These are phyloP conservation scores for thale cress (Arabidopsis thaliana) DNA, from an alignment of 345 rosid species.

Conservation along the genomic window TAIR10.1 NC_003070.9:18402501-18403000, in stretches of 20 bases:
- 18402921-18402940: slow-evolving; percentile 59
- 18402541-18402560: slow-evolving; percentile 32
- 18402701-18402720: slow-evolving; percentile 61
- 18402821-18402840: slow-evolving; percentile 77
- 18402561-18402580: slow-evolving; percentile 19
- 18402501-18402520: slow-evolving; percentile 31
- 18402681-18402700: slow-evolving; percentile 81
- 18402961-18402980: slow-evolving; percentile 62
- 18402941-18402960: slow-evolving; percentile 66
- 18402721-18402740: slow-evolving; percentile 54
- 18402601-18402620: slow-evolving; percentile 24
- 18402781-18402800: slow-evolving; percentile 69
- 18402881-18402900: slow-evolving; percentile 57
- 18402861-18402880: slow-evolving; percentile 87
- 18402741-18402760: slow-evolving; percentile 61
- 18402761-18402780: slow-evolving; percentile 62
- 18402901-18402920: slow-evolving; percentile 58
- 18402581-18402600: slow-evolving; percentile 24
- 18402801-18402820: slow-evolving; percentile 82
- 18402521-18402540: slow-evolving; percentile 8
- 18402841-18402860: slow-evolving; percentile 90
- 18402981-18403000: slow-evolving; percentile 65
- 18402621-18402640: slow-evolving; percentile 43
- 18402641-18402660: slow-evolving; percentile 56
- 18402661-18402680: slow-evolving; percentile 79